Base-by-base conservation (phyloP, 805 yeast species). In the Candida silvicultrix region DNA sequence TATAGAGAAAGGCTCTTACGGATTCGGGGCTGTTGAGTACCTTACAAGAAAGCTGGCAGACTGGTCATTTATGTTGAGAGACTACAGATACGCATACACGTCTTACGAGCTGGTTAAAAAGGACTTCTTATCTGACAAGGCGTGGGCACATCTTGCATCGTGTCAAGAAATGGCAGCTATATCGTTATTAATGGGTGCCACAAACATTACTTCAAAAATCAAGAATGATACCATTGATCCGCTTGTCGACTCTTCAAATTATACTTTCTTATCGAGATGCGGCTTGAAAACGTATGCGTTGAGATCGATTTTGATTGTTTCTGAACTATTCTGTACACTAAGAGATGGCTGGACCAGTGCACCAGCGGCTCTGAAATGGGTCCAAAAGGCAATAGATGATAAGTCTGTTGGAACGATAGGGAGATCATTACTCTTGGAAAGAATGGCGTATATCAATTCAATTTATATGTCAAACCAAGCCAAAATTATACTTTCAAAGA, bases 41-140 rank as follows among this genome's bases (percentile, higher is more conserved):
- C 72, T 78, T 38, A 72, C 89, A 23, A 71, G 98, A 43, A 84
- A 85, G 58, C 68, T 92, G 23, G 98, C 95, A 0, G 99, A 94
- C 62, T 88, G 95, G 88, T 81, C 89, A 7, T 80, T 92, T 57
- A 87, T 94, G 81, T 66, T 90, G n/a, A 77, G 89, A 34, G 97
- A 94, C 67, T 92, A 85, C 70, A 82, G 83, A 60, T 81, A 79
- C 47, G 94, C 97, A 3, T 83, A 85, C 57, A 71, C 85, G 1
- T 85, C 89, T 1, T 92, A 92, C 61, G 98, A 92, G 49, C 62
- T 87, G 43, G 73, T 89, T 35, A 83, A 83, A 49, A 83, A 85
- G 56, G 97, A 90, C 60, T 83, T 83, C 53, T 69, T 78, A 36
- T 76, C 78, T 48, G 94, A 85, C 56, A 85, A 82, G 64, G 88